phyloP scores from a whole-genome alignment of 768 basidiomycete genomes.

The Russula dissimulans region DNA sequence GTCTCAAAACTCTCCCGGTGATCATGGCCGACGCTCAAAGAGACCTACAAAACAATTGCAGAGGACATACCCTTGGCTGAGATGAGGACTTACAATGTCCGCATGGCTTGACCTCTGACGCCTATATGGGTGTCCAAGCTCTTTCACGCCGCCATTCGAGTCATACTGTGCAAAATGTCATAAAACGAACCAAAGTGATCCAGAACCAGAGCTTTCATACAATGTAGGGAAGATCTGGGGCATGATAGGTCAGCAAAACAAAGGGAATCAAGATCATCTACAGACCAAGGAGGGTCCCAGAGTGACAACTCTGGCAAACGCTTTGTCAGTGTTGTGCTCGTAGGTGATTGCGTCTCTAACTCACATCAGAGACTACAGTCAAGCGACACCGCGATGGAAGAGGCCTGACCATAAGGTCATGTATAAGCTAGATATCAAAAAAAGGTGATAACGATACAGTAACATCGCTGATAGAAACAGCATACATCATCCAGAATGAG shows the following conservation, averaged over 20 bases:
- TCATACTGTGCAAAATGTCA: neutral
- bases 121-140: neutral
- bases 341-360: neutral
- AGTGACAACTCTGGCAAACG: neutral
- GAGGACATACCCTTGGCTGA: neutral
- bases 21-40: neutral
- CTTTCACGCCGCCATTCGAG: neutral
- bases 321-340: neutral
- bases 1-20: neutral
- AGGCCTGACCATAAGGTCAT: neutral
- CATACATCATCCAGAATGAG: slow-evolving; percentile 2
- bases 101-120: neutral
- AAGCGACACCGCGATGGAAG: neutral
- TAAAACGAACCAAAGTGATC: neutral
- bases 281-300: neutral
- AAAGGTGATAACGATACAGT: neutral
- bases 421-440: neutral
- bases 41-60: neutral
- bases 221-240: neutral
- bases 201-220: neutral
- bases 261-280: neutral
- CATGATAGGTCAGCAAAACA: neutral
- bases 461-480: no score
- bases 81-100: neutral
- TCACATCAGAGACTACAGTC: neutral